Conservation (phyloP, 192 early-diverging fungal species). For the Backusella tuberculispora region DNA sequence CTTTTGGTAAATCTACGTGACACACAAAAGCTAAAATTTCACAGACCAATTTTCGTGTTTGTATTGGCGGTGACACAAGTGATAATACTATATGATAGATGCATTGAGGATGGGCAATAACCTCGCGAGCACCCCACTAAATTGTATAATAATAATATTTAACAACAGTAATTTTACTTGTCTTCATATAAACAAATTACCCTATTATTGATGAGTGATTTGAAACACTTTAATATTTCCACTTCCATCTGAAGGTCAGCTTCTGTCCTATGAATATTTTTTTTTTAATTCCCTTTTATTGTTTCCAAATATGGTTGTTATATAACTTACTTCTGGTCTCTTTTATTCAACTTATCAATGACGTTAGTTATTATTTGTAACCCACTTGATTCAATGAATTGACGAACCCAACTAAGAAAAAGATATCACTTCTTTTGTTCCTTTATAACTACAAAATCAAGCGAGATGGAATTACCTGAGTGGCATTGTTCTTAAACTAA, state of each 20-base stretch:
- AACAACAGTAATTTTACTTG: neutral
- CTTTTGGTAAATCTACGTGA: conserved; percentile 76
- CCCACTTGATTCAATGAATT: conserved; percentile 79
- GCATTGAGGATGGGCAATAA: conserved; percentile 70
- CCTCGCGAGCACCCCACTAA: conserved; percentile 80
- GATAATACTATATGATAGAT: conserved; percentile 74
- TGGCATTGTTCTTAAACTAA: conserved; percentile 57
- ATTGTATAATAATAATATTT: conserved; percentile 9
- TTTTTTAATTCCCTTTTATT: conserved; percentile 5
- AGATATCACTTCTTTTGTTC: neutral
- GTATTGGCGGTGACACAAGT: conserved; percentile 73
- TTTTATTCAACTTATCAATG: conserved; percentile 64
- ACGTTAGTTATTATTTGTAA: conserved; percentile 72
- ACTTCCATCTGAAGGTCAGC: conserved; percentile 79
- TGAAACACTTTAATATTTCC: conserved; percentile 81
- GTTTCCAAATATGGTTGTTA: neutral
- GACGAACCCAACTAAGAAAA: conserved; percentile 66
- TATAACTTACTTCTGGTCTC: conserved; percentile 52
- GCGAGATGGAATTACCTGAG: conserved; percentile 44
- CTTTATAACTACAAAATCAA: neutral
- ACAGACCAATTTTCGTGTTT: conserved; percentile 72
- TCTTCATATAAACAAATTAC: conserved; percentile 19
- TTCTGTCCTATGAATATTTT: conserved; percentile 53
- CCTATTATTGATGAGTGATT: conserved; percentile 72
- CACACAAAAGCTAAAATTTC: conserved; percentile 80